phyloP scores from a whole-genome alignment of 371 early-diverging fungal species.

The Vairimorpha ceranae region DNA sequence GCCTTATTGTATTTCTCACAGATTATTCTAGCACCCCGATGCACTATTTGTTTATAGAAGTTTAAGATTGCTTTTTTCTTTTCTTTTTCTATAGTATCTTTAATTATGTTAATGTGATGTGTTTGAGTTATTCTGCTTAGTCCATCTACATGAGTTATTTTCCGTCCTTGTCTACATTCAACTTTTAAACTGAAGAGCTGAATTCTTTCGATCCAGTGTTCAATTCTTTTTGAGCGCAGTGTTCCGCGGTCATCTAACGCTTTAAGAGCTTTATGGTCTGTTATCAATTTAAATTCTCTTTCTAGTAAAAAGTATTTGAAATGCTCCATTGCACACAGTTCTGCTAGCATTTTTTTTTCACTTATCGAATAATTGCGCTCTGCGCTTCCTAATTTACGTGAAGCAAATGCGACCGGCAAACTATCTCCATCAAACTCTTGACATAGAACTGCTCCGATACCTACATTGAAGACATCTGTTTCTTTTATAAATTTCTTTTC shows the following conservation, averaged over 20 bases:
- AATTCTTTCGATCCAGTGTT: constrained; percentile 34
- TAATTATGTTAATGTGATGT: background rate
- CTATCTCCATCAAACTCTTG: constrained; percentile 27
- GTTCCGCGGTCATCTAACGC: constrained; percentile 12
- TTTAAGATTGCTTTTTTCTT: background rate
- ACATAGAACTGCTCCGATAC: constrained; percentile 37
- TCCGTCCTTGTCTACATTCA: constrained; percentile 18
- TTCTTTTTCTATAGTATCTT: background rate
- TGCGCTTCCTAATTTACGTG: constrained; percentile 18
- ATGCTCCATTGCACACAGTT: constrained; percentile 34
- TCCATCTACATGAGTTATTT: background rate
- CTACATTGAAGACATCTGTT: constrained; percentile 47
- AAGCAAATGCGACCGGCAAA: constrained; percentile 7
- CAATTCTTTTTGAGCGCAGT: constrained; percentile 2
- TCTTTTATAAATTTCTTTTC: constrained; percentile 24
- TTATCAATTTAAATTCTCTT: constrained; percentile 39
- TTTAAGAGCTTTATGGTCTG: constrained; percentile 53
- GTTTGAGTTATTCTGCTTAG: no score
- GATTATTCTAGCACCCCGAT: background rate
- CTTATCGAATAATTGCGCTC: constrained; percentile 36
- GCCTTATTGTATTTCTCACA: background rate
- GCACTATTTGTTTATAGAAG: background rate
- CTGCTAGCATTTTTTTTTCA: constrained; percentile 46
- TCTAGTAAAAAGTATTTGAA: constrained; percentile 42
- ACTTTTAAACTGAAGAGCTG: constrained; percentile 22